phyloP scores from a whole-genome alignment of 495 filamentous ascomycete species.

The Cladorrhinum samala region DNA sequence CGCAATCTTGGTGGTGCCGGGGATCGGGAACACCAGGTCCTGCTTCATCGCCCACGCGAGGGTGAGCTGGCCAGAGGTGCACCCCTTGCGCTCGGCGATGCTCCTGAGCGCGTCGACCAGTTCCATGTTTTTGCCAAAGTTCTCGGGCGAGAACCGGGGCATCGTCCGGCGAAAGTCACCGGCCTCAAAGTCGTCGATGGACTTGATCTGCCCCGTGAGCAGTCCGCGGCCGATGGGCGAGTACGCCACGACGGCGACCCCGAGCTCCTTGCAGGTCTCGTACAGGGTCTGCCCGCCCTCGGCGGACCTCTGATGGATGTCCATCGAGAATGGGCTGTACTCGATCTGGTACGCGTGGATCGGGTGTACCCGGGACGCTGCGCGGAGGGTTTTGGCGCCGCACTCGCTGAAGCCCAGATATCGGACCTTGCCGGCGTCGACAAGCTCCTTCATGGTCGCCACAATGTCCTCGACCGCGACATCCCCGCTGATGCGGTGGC shows the following conservation, averaged over 20 bases:
- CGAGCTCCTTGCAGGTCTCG: slow-evolving; percentile 35
- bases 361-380: slow-evolving; percentile 18
- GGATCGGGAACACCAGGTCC: slow-evolving; percentile 40
- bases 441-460: slow-evolving; percentile 15
- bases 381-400: slow-evolving; percentile 22
- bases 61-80: slow-evolving; percentile 66
- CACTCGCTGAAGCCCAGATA: slow-evolving; percentile 37
- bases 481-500: slow-evolving; percentile 17
- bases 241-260: slow-evolving; percentile 65
- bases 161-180: slow-evolving; percentile 42
- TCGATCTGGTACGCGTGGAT: slow-evolving; percentile 27
- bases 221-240: slow-evolving; percentile 48
- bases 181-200: slow-evolving; percentile 55
- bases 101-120: slow-evolving; percentile 60
- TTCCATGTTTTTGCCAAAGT: slow-evolving; percentile 67
- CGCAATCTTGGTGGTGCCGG: slow-evolving; percentile 10
- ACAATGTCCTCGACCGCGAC: slow-evolving; percentile 18
- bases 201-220: slow-evolving; percentile 57
- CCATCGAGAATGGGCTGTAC: slow-evolving; percentile 19
- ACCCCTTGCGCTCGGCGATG: slow-evolving; percentile 62
- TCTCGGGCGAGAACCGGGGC: slow-evolving; percentile 62
- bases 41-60: slow-evolving; percentile 62
- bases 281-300: slow-evolving; percentile 1
- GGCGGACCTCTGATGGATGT: slow-evolving; percentile 12
- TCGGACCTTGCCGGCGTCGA: slow-evolving; percentile 35